These are phyloP conservation scores for Ophiorrhiza pumila DNA, from an alignment of 257 asterid genomes.

Conservation along the genomic window DNA sequence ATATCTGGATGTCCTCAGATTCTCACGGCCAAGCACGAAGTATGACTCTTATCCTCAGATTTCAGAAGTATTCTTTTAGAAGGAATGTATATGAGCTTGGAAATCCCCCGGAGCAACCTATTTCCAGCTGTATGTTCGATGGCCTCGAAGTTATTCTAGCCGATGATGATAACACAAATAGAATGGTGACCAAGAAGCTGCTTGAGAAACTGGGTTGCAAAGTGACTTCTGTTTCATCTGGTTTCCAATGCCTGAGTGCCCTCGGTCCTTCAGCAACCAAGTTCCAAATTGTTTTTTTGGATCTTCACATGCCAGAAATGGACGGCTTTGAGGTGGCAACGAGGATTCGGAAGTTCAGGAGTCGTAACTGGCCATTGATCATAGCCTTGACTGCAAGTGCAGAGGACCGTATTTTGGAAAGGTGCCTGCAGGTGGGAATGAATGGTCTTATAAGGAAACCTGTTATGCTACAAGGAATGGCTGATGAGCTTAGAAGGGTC, in stretches of 20 bases:
- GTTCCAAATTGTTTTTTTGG: constrained; percentile 37
- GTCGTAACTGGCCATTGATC: constrained; percentile 43
- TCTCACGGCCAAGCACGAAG: constrained; percentile 33
- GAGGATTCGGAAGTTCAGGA: constrained; percentile 40
- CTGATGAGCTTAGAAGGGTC: constrained; percentile 36
- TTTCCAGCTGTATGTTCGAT: constrained; percentile 25
- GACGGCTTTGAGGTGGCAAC: constrained; percentile 46
- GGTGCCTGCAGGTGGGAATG: constrained; percentile 42
- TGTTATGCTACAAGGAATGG: constrained; percentile 37
- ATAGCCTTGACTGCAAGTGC: constrained; percentile 43
- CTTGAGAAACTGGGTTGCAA: constrained; percentile 46
- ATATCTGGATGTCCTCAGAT: constrained; percentile 42
- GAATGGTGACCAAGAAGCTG: constrained; percentile 41
- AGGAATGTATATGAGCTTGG: constrained; percentile 32
- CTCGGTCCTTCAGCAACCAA: constrained; percentile 32
- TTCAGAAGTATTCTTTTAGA: constrained; percentile 36
- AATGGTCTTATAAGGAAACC: constrained; percentile 45
- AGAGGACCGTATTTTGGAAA: constrained; percentile 35
- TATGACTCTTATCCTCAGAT: constrained; percentile 38
- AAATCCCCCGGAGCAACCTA: constrained; percentile 19
- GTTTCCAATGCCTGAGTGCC: constrained; percentile 39
- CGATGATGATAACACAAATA: constrained; percentile 38
- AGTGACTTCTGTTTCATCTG: constrained; percentile 40
- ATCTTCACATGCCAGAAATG: constrained; percentile 53
- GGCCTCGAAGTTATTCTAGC: constrained; percentile 36